Conservation (phyloP, 495 filamentous ascomycete species). For the Penicillium simplicissimum region DNA sequence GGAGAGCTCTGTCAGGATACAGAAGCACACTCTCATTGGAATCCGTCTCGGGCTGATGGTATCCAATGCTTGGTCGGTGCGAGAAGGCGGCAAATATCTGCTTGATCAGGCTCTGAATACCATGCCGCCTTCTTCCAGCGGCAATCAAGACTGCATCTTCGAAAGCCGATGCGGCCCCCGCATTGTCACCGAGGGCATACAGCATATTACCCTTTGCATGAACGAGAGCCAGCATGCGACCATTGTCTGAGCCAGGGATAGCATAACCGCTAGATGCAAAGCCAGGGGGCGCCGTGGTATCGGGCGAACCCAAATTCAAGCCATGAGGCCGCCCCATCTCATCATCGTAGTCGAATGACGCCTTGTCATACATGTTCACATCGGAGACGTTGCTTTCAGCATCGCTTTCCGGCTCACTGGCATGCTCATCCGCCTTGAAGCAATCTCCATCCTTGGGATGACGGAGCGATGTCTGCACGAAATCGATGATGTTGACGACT, state of each 20-base stretch:
- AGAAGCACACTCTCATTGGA: conserved; percentile 69
- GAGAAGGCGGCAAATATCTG: conserved; percentile 75
- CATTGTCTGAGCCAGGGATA: conserved; percentile 86
- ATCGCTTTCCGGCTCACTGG: conserved; percentile 57
- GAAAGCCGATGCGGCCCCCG: conserved; percentile 83
- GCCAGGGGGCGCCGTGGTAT: conserved; percentile 45
- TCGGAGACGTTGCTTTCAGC: conserved; percentile 53
- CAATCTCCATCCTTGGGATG: conserved; percentile 50
- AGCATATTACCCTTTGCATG: conserved; percentile 99
- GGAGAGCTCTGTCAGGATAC: conserved; percentile 78
- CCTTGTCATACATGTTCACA: conserved; percentile 54
- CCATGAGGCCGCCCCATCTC: conserved; percentile 38
- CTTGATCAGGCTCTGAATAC: conserved; percentile 78
- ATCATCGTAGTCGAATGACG: conserved; percentile 58
- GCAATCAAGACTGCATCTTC: conserved; percentile 93
- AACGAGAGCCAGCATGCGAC: conserved; percentile 84
- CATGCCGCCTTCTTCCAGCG: conserved; percentile 67
- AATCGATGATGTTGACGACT: conserved; percentile 86
- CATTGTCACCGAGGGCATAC: conserved; percentile 85
- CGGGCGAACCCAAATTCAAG: conserved; percentile 31
- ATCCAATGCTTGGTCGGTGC: conserved; percentile 35
- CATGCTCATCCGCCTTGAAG: conserved; percentile 52
- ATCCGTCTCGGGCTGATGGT: conserved; percentile 28
- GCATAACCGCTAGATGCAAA: conserved; percentile 85
- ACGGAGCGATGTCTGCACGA: conserved; percentile 76